Base-by-base conservation (phyloP, 1,139 yeast species). In the Kazachstania sp. region DNA sequence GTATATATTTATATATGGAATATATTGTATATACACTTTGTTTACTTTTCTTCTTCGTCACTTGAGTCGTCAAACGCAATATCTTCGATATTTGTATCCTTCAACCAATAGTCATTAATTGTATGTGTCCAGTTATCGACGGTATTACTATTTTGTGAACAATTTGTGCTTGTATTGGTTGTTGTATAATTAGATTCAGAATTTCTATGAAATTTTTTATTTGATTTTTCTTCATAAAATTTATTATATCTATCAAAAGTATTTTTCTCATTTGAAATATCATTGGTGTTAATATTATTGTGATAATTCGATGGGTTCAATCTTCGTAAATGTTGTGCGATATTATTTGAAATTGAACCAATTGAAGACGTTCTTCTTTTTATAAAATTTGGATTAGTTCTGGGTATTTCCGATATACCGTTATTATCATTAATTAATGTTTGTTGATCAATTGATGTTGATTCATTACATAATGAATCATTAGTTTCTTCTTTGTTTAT, bases 11-110 rank as follows among this genome's bases (percentile, higher is more conserved):
- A 19, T 35, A 19, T 20, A 13, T 19, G 7, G 6, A 12, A n/a
- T 23, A 16, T 13, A n/a, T n/a, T n/a, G n/a, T n/a, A n/a, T n/a
- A n/a, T n/a, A n/a, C n/a, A n/a, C n/a, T n/a, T 3, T 23, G 11
- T 28, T 11, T 28, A n/a, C 15, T 38, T 11, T 20, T n/a, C n/a
- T 31, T 58, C 63, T 45, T 61, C 65, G 43, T 61, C 64, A 39
- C 61, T 58, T 15, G 64, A 59, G 36, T 56, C 58, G 6, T 61
- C 65, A 41, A 61, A 61, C 52, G 60, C 56, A 38, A 54, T 55
- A 30, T 56, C 63, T 36, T 55, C 55, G 26, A 59, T 50, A 37
- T 46, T 48, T 4, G 53, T 55, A 41, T 55, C 60, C 38, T 51
- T 51, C 13, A 58, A 46, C 63, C 63, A 59, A 47, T 55, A 57